Conservation (phyloP, 2,329 filamentous ascomycete genomes). For the Penicillium sp. region DNA sequence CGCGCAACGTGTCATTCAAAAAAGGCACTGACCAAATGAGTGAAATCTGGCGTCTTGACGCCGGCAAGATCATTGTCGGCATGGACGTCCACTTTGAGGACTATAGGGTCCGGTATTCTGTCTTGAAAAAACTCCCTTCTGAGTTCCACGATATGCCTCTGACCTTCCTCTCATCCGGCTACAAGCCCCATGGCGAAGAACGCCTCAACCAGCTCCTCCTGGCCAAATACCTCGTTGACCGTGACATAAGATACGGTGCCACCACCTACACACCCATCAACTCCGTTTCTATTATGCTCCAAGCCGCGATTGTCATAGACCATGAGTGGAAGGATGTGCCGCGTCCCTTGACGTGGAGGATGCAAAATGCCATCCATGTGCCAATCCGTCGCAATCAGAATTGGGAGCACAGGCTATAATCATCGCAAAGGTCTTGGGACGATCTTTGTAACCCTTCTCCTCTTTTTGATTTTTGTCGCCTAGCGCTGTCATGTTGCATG, state of each 20-base stretch:
- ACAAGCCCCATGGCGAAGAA: slow-evolving; percentile 17
- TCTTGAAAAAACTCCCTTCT: slow-evolving; percentile 22
- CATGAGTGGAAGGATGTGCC: slow-evolving; percentile 29
- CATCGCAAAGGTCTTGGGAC: neutral
- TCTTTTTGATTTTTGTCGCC: slow-evolving; percentile 3
- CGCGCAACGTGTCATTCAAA: slow-evolving; percentile 21
- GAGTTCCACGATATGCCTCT: slow-evolving; percentile 30
- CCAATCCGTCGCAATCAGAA: slow-evolving; percentile 17
- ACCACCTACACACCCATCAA: slow-evolving; percentile 20
- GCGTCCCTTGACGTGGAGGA: slow-evolving; percentile 28
- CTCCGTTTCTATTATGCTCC: slow-evolving; percentile 34
- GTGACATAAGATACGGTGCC: slow-evolving; percentile 29
- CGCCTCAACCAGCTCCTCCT: slow-evolving; percentile 29
- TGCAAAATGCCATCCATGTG: slow-evolving; percentile 37
- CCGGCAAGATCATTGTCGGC: slow-evolving; percentile 38
- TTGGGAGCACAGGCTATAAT: neutral
- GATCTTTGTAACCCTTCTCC: neutral
- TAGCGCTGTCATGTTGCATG: slow-evolving; percentile 22
- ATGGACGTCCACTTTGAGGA: slow-evolving; percentile 22
- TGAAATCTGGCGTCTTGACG: slow-evolving; percentile 23
- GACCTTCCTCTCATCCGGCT: slow-evolving; percentile 23
- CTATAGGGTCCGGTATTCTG: slow-evolving; percentile 6
- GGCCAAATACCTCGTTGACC: slow-evolving; percentile 26
- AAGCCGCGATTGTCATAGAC: slow-evolving; percentile 37
- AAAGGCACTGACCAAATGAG: slow-evolving; percentile 10